phyloP scores from a whole-genome alignment of 371 early-diverging fungal species.

The Lichtheimia corymbifera region DNA sequence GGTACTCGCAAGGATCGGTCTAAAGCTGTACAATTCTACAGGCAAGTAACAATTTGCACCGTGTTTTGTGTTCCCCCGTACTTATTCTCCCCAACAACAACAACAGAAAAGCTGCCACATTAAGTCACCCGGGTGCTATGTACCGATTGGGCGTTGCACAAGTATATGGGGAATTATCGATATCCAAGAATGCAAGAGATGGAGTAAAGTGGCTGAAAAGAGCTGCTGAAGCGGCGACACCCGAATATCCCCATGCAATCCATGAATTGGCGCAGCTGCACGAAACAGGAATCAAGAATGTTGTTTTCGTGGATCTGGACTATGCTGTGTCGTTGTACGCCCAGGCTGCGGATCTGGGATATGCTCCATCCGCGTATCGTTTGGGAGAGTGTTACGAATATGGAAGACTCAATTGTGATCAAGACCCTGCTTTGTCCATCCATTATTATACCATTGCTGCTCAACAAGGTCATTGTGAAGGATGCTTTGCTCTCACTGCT shows the following conservation, averaged over 20 bases:
- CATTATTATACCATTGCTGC: conserved; percentile 81
- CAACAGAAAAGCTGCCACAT: conserved; percentile 66
- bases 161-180: conserved; percentile 68
- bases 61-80: conserved; percentile 2
- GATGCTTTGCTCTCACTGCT: conserved; percentile 84
- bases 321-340: conserved; percentile 74
- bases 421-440: conserved; percentile 69
- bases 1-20: conserved; percentile 62
- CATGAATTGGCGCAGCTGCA: conserved; percentile 75
- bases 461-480: conserved; percentile 88
- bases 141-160: conserved; percentile 71
- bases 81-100: no score
- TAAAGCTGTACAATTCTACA: conserved; percentile 70
- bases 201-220: conserved; percentile 82
- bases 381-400: conserved; percentile 83
- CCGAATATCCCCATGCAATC: conserved; percentile 74
- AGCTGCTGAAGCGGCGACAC: conserved; percentile 70
- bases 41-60: conserved; percentile 25
- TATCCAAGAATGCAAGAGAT: conserved; percentile 61
- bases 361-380: conserved; percentile 74
- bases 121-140: conserved; percentile 72
- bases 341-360: conserved; percentile 76
- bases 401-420: conserved; percentile 65
- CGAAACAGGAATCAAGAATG: conserved; percentile 66
- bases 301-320: conserved; percentile 70